Percentiles rank a stretch among this genome's conserved stretches.
Conservation (phyloP, 352 stramenopile genomes). For the Pythium folliculosum region DNA sequence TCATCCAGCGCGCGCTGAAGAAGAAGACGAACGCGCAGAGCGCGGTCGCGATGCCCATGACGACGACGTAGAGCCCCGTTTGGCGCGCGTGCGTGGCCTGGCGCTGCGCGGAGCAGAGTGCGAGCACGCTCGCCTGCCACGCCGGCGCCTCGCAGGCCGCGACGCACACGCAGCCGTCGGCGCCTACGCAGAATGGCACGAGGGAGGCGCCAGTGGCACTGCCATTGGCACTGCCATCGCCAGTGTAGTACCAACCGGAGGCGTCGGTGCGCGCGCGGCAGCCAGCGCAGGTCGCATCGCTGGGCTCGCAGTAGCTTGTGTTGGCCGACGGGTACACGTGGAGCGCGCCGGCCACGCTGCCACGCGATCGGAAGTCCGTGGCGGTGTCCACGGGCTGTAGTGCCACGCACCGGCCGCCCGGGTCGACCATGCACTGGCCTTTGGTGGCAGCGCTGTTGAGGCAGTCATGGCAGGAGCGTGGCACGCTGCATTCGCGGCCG, state of each 20-base stretch:
- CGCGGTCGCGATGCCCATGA: constrained; percentile 1
- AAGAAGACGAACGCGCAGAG: constrained; percentile 16
- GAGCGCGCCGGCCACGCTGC: constrained; percentile 36
- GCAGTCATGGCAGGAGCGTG: constrained; percentile 63
- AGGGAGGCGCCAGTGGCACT: constrained; percentile 1
- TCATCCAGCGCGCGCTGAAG: constrained; percentile 16
- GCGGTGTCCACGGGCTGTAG: constrained; percentile 30
- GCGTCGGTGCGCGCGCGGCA: constrained; percentile 31
- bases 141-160: constrained; percentile 42
- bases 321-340: constrained; percentile 50
- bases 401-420: constrained; percentile 29
- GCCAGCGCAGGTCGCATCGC: constrained; percentile 39
- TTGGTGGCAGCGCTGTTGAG: constrained; percentile 32
- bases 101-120: constrained; percentile 11
- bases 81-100: neutral
- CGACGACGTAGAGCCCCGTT: constrained; percentile 13
- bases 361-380: constrained; percentile 38
- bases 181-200: constrained; percentile 47
- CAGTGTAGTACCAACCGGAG: constrained; percentile 30
- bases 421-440: constrained; percentile 31
- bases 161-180: constrained; percentile 48
- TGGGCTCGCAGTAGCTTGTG: constrained; percentile 49
- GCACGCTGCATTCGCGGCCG: constrained; percentile 16
- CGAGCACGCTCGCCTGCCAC: constrained; percentile 46
- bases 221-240: neutral